phyloP scores from a whole-genome alignment of 805 yeast genomes.

The Ogataea degrootiae region DNA sequence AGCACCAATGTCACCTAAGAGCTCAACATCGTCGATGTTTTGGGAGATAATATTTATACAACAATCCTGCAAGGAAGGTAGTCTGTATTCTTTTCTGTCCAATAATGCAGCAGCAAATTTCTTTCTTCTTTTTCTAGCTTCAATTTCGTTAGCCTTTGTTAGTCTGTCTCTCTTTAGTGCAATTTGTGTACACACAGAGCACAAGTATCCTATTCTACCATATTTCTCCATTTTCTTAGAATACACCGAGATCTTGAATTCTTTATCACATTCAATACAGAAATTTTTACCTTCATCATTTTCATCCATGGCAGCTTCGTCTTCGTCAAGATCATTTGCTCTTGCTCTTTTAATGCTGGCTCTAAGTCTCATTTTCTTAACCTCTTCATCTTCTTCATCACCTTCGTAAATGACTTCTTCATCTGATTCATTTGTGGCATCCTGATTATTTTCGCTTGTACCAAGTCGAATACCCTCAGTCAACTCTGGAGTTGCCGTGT shows the following conservation, averaged over 20 bases:
- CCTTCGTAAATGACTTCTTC: slow-evolving; percentile 35
- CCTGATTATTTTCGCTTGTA: slow-evolving; percentile 14
- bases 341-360: slow-evolving; percentile 34
- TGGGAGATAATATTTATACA: slow-evolving; percentile 66
- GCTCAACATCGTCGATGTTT: slow-evolving; percentile 70
- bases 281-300: slow-evolving; percentile 46
- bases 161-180: slow-evolving; percentile 38
- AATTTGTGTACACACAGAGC: slow-evolving; percentile 54
- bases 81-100: slow-evolving; percentile 56
- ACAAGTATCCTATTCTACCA: slow-evolving; percentile 57
- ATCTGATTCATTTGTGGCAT: slow-evolving; percentile 22
- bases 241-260: slow-evolving; percentile 62
- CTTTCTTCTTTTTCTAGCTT: slow-evolving; percentile 70
- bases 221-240: slow-evolving; percentile 45
- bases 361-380: slow-evolving; percentile 12
- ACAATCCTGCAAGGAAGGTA: slow-evolving; percentile 76
- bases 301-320: slow-evolving; percentile 23
- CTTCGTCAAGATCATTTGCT: slow-evolving; percentile 32
- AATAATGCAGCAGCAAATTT: slow-evolving; percentile 79
- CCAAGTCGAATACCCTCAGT: slow-evolving; percentile 4
- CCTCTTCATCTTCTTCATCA: slow-evolving; percentile 20
- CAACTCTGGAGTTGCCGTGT: slow-evolving; percentile 7
- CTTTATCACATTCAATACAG: slow-evolving; percentile 59
- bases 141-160: slow-evolving; percentile 48
- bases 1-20: slow-evolving; percentile 81